These are phyloP conservation scores for Colletotrichum euphorbiae DNA, from an alignment of 2,329 filamentous ascomycete genomes.

Conservation along the genomic window DNA sequence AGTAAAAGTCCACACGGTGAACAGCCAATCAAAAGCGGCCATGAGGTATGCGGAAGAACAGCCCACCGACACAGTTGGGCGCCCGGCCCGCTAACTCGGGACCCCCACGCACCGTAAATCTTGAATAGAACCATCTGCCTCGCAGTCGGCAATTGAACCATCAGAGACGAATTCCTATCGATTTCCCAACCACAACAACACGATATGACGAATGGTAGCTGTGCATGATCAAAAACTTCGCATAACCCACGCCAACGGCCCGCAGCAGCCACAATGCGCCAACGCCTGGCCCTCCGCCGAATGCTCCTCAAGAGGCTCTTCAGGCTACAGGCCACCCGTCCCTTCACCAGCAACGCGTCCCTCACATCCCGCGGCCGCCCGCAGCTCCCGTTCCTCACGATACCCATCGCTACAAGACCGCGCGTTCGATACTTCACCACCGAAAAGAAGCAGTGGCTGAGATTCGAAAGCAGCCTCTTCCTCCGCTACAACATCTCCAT, in stretches of 20 bases:
- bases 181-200: too few relatives aligned
- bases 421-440: constrained; percentile 82
- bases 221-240: neutral
- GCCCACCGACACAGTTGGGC: constrained; percentile 12
- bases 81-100: neutral
- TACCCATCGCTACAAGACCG: constrained; percentile 60
- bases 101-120: neutral
- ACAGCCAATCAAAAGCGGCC: constrained; percentile 7
- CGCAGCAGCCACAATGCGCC: constrained; percentile 50
- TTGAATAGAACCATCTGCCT: neutral
- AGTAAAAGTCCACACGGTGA: constrained; percentile 14
- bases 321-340: constrained; percentile 34
- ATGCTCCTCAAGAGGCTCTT: constrained; percentile 45
- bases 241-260: neutral
- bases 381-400: constrained; percentile 64
- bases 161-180: too few relatives aligned
- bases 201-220: too few relatives aligned
- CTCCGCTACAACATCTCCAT: constrained; percentile 75
- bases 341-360: constrained; percentile 41
- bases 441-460: constrained; percentile 77
- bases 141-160: too few relatives aligned
- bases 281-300: constrained; percentile 52
- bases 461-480: constrained; percentile 76
- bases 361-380: constrained; percentile 52
- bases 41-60: neutral